Conservation (phyloP, 2,329 filamentous ascomycete genomes). For the Fusarium chlamydosporum region DNA sequence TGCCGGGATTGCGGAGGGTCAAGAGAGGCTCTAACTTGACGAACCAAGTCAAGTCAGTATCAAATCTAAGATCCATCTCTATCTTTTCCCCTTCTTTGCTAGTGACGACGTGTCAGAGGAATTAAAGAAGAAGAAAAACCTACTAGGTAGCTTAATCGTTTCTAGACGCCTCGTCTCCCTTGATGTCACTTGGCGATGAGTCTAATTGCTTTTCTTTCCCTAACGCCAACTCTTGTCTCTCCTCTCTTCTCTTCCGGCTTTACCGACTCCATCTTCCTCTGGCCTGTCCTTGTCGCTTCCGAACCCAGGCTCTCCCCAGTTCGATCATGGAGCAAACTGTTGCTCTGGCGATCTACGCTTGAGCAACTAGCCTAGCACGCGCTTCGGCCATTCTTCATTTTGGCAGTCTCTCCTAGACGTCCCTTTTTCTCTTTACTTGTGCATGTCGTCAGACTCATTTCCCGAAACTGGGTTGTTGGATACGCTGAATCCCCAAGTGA, state of each 20-base stretch:
- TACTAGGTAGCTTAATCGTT: constrained; percentile 22
- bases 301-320: constrained; percentile 32
- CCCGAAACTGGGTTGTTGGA: constrained; percentile 34
- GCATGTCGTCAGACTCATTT: constrained; percentile 46
- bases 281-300: constrained; percentile 34
- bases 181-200: constrained; percentile 19
- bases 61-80: constrained; percentile 40
- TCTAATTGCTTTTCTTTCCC: constrained; percentile 23
- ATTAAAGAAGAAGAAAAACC: not conserved
- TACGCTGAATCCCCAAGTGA: constrained; percentile 40
- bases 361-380: constrained; percentile 31
- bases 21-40: constrained; percentile 27
- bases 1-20: constrained; percentile 14
- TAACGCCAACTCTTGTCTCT: constrained; percentile 1
- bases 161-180: constrained; percentile 32
- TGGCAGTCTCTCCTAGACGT: constrained; percentile 19
- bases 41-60: constrained; percentile 12
- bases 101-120: constrained; percentile 35
- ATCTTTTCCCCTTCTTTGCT: constrained; percentile 41
- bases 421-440: constrained; percentile 1
- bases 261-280: constrained; percentile 30
- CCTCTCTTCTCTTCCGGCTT: constrained; percentile 15
- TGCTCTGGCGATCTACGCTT: constrained; percentile 45
- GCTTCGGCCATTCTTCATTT: constrained; percentile 36
- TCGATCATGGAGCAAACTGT: constrained; percentile 33